Percentiles rank a stretch among this genome's conserved stretches.
phyloP scores from a whole-genome alignment of 805 yeast species.

The Ogataea zsoltii region DNA sequence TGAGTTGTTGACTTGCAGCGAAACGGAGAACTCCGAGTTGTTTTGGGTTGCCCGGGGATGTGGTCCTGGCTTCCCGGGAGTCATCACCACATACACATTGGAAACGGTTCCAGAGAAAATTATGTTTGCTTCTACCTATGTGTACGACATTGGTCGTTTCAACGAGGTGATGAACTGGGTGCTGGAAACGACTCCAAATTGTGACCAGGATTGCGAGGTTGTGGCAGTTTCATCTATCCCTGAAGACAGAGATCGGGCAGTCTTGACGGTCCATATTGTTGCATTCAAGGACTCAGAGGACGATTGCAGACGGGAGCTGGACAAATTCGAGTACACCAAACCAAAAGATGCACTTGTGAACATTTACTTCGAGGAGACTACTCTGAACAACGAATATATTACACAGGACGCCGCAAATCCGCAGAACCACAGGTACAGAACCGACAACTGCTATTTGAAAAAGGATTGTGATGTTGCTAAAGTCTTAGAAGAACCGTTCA shows the following conservation, averaged over 20 bases:
- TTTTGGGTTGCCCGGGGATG: slow-evolving; percentile 15
- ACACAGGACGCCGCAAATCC: slow-evolving; percentile 11
- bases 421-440: slow-evolving; percentile 10
- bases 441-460: slow-evolving; percentile 8
- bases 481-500: slow-evolving; percentile 9
- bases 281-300: slow-evolving; percentile 7
- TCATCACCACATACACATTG: slow-evolving; percentile 10
- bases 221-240: slow-evolving; percentile 13
- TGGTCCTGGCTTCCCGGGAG: slow-evolving; percentile 15
- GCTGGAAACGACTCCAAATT: slow-evolving; percentile 3
- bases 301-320: slow-evolving; percentile 7
- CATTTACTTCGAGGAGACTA: slow-evolving; percentile 6
- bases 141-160: slow-evolving; percentile 1
- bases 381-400: slow-evolving; percentile 7
- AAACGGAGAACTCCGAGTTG: slow-evolving; percentile 10
- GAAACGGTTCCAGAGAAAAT: slow-evolving; percentile 12
- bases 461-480: slow-evolving; percentile 11
- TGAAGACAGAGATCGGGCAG: slow-evolving; percentile 1
- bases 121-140: slow-evolving; percentile 10
- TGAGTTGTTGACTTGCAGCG: slow-evolving; percentile 9
- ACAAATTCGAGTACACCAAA: slow-evolving; percentile 9
- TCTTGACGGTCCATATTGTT: slow-evolving; percentile 9
- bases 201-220: slow-evolving; percentile 11
- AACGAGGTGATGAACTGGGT: slow-evolving; percentile 11
- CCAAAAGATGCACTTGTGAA: slow-evolving; percentile 9